Percentiles rank a stretch among this genome's conserved stretches.
Evolutionary conservation across 345 rosid genomes (phyloP).

Genomic region (Gossypium anomalum): DNA sequence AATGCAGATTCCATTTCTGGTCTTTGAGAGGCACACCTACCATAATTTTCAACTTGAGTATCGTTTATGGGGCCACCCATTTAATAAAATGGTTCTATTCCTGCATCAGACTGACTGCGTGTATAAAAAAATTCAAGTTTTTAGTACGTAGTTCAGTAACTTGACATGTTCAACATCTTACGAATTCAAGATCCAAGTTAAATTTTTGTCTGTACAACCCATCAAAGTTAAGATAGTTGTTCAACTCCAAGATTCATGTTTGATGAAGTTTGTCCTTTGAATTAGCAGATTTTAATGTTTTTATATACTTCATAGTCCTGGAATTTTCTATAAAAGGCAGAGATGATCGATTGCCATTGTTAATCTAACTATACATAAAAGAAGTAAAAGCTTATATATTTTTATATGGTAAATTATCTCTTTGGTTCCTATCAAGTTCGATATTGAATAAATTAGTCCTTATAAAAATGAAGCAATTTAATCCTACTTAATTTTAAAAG

Average conservation of each 20-base stretch:
- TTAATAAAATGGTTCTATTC: background rate
- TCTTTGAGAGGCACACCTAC: background rate
- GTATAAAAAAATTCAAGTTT: background rate
- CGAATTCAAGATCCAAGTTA: background rate
- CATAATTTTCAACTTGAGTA: background rate
- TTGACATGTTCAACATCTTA: background rate
- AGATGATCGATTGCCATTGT: background rate
- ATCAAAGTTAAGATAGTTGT: background rate
- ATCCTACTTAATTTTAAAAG: too few species aligned
- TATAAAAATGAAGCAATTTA: too few species aligned
- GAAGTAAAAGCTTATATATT: too few species aligned
- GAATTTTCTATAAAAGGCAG: background rate
- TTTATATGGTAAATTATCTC: too few species aligned
- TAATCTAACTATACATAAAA: background rate
- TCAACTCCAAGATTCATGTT: background rate
- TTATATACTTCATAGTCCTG: background rate
- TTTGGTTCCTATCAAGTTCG: too few species aligned
- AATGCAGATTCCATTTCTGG: background rate
- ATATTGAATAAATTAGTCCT: too few species aligned
- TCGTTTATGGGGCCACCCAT: background rate
- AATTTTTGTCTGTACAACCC: background rate
- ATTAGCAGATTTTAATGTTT: background rate
- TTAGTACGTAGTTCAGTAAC: background rate
- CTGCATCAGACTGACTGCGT: background rate
- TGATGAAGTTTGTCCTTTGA: background rate